Conservation (phyloP, 345 rosid species). For the Brassica rapa region DNA sequence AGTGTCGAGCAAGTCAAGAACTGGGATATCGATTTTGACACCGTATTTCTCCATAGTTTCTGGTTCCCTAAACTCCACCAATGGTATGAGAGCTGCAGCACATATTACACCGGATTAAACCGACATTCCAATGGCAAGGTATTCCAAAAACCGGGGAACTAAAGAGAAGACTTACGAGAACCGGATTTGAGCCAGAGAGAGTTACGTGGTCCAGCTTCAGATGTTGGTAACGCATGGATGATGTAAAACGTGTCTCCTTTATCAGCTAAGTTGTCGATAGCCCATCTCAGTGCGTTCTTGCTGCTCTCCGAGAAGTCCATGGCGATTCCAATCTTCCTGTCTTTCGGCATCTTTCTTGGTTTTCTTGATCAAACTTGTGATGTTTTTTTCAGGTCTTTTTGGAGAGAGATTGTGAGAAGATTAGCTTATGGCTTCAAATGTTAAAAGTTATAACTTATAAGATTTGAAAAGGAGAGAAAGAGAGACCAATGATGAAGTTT, state of each 20-base stretch:
- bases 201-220: conserved; percentile 52
- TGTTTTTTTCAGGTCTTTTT: neutral
- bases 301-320: conserved; percentile 95
- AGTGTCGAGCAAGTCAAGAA: conserved; percentile 87
- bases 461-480: neutral
- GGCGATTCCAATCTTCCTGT: conserved; percentile 74
- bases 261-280: conserved; percentile 72
- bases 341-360: conserved; percentile 55
- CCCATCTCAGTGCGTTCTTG: conserved; percentile 90
- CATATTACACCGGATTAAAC: neutral
- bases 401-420: conserved; percentile 11
- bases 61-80: conserved; percentile 84
- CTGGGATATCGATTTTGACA: conserved; percentile 57
- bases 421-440: conserved; percentile 1
- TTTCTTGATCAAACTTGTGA: conserved; percentile 1
- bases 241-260: conserved; percentile 71
- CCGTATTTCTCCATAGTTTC: conserved; percentile 61
- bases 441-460: neutral
- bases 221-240: conserved; percentile 60
- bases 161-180: conserved; percentile 60
- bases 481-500: conserved; percentile 26
- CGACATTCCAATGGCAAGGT: neutral
- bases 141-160: neutral
- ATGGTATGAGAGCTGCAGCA: conserved; percentile 76
- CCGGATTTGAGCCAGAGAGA: conserved; percentile 60